Evolutionary conservation across 768 basidiomycete genomes (phyloP).

Genomic region (Pleurotus pulmonarius): DNA sequence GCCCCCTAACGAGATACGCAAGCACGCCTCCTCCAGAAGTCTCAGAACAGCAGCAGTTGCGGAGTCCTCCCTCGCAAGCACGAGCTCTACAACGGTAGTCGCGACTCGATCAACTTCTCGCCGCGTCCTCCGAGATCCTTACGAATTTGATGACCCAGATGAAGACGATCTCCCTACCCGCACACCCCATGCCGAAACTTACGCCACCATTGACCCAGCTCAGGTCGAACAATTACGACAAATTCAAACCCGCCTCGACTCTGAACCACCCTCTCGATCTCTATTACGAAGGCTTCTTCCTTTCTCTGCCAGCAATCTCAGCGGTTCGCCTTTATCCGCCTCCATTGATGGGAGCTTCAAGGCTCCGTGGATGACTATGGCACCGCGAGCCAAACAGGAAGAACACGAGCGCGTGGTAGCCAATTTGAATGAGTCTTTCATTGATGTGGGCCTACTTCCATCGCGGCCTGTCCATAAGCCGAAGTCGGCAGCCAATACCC

Average conservation of each 20-base stretch:
- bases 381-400: constrained; percentile 62
- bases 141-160: constrained; percentile 21
- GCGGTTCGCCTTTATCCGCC: constrained; percentile 4
- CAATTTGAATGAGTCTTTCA: constrained; percentile 72
- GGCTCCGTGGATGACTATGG: constrained; percentile 63
- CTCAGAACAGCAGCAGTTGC: background rate
- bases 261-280: constrained; percentile 3
- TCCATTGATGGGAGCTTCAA: constrained; percentile 27
- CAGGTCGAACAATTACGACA: constrained; percentile 41
- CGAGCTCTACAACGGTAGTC: background rate
- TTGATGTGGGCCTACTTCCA: constrained; percentile 75
- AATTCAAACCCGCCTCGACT: constrained; percentile 3
- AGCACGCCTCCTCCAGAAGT: constrained; percentile 1
- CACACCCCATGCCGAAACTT: constrained; percentile 63
- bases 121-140: constrained; percentile 5
- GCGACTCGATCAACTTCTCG: constrained; percentile 6
- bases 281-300: constrained; percentile 1
- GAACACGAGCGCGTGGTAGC: constrained; percentile 64
- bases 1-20: background rate
- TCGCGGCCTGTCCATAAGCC: constrained; percentile 35
- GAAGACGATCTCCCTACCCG: constrained; percentile 34
- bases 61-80: background rate
- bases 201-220: constrained; percentile 53
- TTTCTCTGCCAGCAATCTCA: background rate
- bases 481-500: constrained; percentile 13